These are phyloP conservation scores for Penicillium sp. DNA, from an alignment of 2,329 filamentous ascomycete genomes.

Conservation along the genomic window DNA sequence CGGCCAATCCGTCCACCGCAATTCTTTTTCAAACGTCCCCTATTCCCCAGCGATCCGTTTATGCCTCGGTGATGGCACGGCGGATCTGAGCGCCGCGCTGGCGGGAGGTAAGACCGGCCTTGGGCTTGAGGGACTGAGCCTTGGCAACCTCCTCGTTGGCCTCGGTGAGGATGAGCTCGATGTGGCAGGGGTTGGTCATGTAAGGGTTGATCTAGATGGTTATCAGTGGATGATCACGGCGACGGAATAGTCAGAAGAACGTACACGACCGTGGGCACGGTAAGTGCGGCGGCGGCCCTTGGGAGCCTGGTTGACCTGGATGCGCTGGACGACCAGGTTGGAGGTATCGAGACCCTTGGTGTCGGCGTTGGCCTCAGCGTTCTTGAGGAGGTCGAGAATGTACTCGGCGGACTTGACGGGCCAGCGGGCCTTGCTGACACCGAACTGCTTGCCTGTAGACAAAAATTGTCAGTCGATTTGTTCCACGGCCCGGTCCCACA, in stretches of 20 bases:
- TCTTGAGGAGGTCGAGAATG: constrained; percentile 94
- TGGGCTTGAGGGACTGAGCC: constrained; percentile 54
- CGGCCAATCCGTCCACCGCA: constrained; percentile 34
- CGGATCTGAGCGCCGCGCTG: constrained; percentile 74
- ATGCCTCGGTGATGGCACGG: constrained; percentile 60
- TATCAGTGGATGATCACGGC: not conserved
- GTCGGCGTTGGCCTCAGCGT: constrained; percentile 95
- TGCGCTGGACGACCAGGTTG: constrained; percentile 99
- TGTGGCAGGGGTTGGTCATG: constrained; percentile 99
- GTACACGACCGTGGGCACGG: constrained; percentile 99
- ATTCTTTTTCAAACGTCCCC: constrained; percentile 30
- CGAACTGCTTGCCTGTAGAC: constrained; percentile 88
- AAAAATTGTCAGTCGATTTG: constrained; percentile 17
- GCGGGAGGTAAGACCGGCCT: constrained; percentile 59
- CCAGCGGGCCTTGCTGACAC: constrained; percentile 97
- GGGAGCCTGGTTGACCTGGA: constrained; percentile 99
- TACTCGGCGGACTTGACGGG: constrained; percentile 99
- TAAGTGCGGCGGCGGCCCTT: constrained; percentile 99
- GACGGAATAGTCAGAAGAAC: constrained; percentile 44
- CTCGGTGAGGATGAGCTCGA: constrained; percentile 99
- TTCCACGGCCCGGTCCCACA: constrained; percentile 3
- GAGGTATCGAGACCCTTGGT: constrained; percentile 96
- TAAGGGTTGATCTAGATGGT: constrained; percentile 93
- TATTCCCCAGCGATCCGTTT: constrained; percentile 34
- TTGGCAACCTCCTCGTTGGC: constrained; percentile 94